Evolutionary conservation across 2,329 filamentous ascomycete genomes (phyloP).

Genomic region (Nemania sp.): DNA sequence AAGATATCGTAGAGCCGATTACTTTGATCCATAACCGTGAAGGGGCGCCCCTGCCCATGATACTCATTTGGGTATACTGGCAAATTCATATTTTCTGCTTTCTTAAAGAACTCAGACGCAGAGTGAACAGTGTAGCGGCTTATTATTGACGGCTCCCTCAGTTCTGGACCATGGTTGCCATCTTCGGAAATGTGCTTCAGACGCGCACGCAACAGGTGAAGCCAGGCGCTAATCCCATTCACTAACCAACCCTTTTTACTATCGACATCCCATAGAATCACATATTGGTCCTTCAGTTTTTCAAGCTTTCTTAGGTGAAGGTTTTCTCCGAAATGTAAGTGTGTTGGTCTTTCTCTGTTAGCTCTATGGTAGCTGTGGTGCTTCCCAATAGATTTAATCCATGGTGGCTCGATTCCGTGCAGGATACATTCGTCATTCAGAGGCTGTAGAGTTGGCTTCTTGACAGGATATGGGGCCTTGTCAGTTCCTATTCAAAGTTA

Average conservation of each 20-base stretch:
- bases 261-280: conserved; percentile 20
- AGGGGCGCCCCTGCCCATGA: neutral
- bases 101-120: neutral
- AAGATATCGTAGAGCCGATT: neutral
- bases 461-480: conserved; percentile 1
- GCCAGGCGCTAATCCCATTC: conserved; percentile 9
- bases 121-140: conserved; percentile 10
- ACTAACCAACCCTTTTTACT: conserved; percentile 17
- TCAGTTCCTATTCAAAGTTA: conserved; percentile 4
- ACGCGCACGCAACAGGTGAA: conserved; percentile 17
- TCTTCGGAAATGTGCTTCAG: conserved; percentile 6
- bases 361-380: neutral
- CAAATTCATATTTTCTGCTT: conserved; percentile 10
- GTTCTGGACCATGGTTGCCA: neutral
- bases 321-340: neutral
- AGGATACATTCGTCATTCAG: conserved; percentile 4
- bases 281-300: neutral
- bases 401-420: neutral
- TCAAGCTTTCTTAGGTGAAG: conserved; percentile 9
- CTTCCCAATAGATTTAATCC: neutral
- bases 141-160: neutral
- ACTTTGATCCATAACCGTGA: neutral
- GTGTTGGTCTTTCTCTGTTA: neutral
- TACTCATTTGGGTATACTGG: neutral
- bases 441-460: neutral